Evolutionary conservation across 305 asterid species (phyloP).

Genomic region (Fraxinus latifolia): DNA sequence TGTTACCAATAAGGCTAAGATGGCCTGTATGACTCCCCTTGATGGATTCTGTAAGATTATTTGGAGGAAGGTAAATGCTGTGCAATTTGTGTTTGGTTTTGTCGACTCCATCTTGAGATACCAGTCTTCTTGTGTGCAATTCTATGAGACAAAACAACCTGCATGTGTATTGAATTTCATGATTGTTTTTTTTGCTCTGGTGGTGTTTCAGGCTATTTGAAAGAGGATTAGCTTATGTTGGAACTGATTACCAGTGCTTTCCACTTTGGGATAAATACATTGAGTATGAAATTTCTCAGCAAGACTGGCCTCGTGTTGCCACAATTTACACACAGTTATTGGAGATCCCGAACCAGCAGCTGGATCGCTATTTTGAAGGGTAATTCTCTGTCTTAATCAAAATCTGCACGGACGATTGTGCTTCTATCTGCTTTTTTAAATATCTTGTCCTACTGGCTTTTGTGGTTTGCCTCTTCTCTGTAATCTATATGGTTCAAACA

Average conservation of each 20-base stretch:
- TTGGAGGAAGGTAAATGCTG: slow-evolving; percentile 81
- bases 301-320: slow-evolving; percentile 85
- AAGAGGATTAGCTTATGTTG: slow-evolving; percentile 92
- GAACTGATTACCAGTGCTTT: slow-evolving; percentile 85
- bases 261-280: slow-evolving; percentile 95
- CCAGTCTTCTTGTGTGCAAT: slow-evolving; percentile 39
- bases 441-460: not conserved
- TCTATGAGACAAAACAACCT: slow-evolving; percentile 27
- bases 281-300: slow-evolving; percentile 83
- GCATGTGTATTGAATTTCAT: slow-evolving; percentile 26
- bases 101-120: slow-evolving; percentile 57
- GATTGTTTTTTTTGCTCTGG: slow-evolving; percentile 15
- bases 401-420: not conserved
- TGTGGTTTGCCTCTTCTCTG: not conserved
- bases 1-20: slow-evolving; percentile 74
- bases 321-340: slow-evolving; percentile 76
- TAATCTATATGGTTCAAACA: not conserved
- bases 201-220: slow-evolving; percentile 82
- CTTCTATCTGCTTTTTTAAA: not conserved
- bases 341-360: slow-evolving; percentile 88
- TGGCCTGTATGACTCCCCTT: slow-evolving; percentile 65
- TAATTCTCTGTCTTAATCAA: slow-evolving; percentile 31
- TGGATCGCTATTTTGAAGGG: slow-evolving; percentile 98
- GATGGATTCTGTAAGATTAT: slow-evolving; percentile 82
- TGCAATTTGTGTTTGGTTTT: slow-evolving; percentile 51